These are phyloP conservation scores for Prillingera fragicola DNA, from an alignment of 1,284 basidiomycete species.

Conservation along the genomic window DNA sequence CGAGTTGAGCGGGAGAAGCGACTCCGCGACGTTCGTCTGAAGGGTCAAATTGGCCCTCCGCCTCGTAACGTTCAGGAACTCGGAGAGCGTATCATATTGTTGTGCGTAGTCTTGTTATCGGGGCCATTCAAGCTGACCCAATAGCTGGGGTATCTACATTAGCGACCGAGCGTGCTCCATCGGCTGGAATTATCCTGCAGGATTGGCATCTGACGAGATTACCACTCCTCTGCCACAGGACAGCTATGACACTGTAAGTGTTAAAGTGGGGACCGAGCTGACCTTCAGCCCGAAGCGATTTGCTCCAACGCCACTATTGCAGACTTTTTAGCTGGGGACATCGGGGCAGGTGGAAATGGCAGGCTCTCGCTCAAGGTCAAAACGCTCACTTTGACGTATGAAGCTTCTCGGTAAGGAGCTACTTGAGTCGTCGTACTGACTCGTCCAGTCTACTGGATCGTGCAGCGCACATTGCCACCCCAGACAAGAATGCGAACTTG, in stretches of 20 bases:
- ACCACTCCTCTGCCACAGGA: constrained; percentile 43
- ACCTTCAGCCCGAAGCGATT: constrained; percentile 14
- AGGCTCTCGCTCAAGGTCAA: constrained; percentile 21
- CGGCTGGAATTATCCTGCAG: constrained; percentile 23
- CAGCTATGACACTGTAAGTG: constrained; percentile 26
- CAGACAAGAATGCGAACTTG: constrained; percentile 18
- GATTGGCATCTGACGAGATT: constrained; percentile 32
- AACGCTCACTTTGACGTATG: constrained; percentile 22
- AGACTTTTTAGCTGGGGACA: constrained; percentile 19
- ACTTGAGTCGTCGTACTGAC: constrained; percentile 3
- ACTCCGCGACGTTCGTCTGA: constrained; percentile 20
- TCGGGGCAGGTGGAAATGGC: constrained; percentile 10
- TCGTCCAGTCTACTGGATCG: constrained; percentile 19
- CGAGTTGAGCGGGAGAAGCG: constrained; percentile 18
- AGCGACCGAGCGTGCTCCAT: constrained; percentile 13
- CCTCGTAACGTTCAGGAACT: constrained; percentile 21
- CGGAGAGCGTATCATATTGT: constrained; percentile 35
- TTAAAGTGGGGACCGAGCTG: neutral
- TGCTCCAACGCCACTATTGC: constrained; percentile 22
- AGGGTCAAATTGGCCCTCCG: constrained; percentile 24
- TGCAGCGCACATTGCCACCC: constrained; percentile 7
- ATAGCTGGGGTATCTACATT: constrained; percentile 39
- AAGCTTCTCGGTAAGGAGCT: constrained; percentile 6
- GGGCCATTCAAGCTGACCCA: neutral
- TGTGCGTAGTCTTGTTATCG: constrained; percentile 26